Evolutionary conservation across 2,329 filamentous ascomycete genomes (phyloP).

Genomic region (Aspergillus calidoustus): DNA sequence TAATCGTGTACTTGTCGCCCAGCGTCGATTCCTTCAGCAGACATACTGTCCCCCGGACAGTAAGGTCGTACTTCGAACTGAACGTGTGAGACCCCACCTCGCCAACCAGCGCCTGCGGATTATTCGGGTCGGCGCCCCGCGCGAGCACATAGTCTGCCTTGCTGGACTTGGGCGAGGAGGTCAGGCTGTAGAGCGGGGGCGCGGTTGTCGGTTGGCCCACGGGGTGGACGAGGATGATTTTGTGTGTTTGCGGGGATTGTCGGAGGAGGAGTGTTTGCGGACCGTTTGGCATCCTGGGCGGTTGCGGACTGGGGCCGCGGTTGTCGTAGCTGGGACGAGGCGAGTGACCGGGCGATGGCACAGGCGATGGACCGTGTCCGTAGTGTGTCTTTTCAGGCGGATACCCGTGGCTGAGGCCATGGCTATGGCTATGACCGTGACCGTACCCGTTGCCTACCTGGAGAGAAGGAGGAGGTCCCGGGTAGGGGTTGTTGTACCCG

Average conservation of each 20-base stretch:
- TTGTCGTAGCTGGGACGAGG: not conserved
- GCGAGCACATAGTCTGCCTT: constrained; percentile 9
- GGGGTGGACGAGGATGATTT: constrained; percentile 1
- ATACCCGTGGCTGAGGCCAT: not conserved
- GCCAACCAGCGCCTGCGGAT: not conserved
- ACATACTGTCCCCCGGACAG: not conserved
- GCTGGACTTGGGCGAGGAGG: not conserved
- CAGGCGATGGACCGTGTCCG: not conserved
- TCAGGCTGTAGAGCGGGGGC: constrained; percentile 4
- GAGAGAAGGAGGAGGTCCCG: not conserved
- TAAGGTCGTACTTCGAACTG: constrained; percentile 3
- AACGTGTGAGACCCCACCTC: constrained; percentile 3
- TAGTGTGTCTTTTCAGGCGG: too few relatives aligned
- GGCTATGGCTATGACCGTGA: not conserved
- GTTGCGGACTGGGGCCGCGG: not conserved
- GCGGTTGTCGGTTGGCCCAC: not conserved
- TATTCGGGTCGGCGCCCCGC: not conserved
- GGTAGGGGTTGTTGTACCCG: not conserved
- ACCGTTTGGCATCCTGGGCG: not conserved
- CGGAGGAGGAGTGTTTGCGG: not conserved
- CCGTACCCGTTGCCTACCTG: not conserved
- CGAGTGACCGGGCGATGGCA: not conserved
- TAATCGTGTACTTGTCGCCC: not conserved
- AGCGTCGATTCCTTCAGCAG: not conserved
- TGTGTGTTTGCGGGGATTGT: constrained; percentile 1